These are phyloP conservation scores for Hypoxylon sp. DNA, from an alignment of 2,329 filamentous ascomycete species.

Conservation along the genomic window DNA sequence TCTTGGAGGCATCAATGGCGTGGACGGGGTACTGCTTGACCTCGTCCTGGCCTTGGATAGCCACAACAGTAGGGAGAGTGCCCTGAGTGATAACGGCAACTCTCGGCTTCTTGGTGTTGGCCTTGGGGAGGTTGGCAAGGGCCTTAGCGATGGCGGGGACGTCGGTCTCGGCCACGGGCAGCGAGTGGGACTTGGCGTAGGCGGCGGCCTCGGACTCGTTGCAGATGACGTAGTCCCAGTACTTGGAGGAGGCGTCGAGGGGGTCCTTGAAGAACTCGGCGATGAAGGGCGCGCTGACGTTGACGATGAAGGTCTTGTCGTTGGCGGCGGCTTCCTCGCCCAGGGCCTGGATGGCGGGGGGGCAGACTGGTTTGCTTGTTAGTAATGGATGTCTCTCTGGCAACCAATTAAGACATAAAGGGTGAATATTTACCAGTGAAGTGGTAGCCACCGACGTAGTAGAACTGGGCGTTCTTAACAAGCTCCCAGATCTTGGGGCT, in stretches of 20 bases:
- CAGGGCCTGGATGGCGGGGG: slow-evolving; percentile 89
- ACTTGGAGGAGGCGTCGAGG: slow-evolving; percentile 86
- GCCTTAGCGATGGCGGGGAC: slow-evolving; percentile 87
- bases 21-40: slow-evolving; percentile 86
- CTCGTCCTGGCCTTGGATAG: slow-evolving; percentile 77
- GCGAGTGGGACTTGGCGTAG: slow-evolving; percentile 80
- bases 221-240: slow-evolving; percentile 96
- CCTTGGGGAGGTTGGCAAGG: slow-evolving; percentile 91
- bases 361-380: slow-evolving; percentile 73
- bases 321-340: slow-evolving; percentile 89
- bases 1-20: slow-evolving; percentile 80
- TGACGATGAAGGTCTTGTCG: slow-evolving; percentile 94
- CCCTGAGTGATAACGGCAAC: slow-evolving; percentile 95
- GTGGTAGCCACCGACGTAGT: slow-evolving; percentile 97
- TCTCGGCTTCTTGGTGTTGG: slow-evolving; percentile 86
- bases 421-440: slow-evolving; percentile 73
- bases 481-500: slow-evolving; percentile 91
- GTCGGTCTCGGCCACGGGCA: slow-evolving; percentile 48
- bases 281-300: slow-evolving; percentile 96
- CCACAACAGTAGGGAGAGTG: slow-evolving; percentile 90
- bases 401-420: not conserved
- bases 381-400: not conserved
- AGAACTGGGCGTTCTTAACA: slow-evolving; percentile 88
- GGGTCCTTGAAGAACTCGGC: slow-evolving; percentile 97
- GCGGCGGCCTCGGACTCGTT: slow-evolving; percentile 96